A percentile compares a stretch with the other conserved stretches of the same genome.
Evolutionary conservation across 805 yeast species (phyloP).

Genomic region (Saccharomycopsis olivae): DNA sequence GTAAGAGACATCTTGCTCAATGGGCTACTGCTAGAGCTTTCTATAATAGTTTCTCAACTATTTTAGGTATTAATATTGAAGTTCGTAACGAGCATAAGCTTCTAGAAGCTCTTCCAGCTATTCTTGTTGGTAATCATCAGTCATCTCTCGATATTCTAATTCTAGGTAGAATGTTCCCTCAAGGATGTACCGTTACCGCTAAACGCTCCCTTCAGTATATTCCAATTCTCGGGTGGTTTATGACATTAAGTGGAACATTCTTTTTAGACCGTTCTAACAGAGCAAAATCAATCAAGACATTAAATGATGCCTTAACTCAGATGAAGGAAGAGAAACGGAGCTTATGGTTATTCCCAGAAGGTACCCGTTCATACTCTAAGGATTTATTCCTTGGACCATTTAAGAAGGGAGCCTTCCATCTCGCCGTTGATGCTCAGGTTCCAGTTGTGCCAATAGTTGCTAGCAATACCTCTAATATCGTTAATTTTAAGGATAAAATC

Average conservation of each 20-base stretch:
- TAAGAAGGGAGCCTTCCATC: conserved; percentile 96
- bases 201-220: conserved; percentile 72
- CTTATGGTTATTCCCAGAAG: conserved; percentile 92
- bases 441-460: conserved; percentile 87
- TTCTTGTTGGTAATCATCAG: conserved; percentile 84
- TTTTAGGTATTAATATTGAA: conserved; percentile 61
- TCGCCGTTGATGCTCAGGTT: conserved; percentile 85
- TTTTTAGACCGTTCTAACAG: conserved; percentile 79
- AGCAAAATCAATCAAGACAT: conserved; percentile 62
- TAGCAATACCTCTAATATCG: conserved; percentile 70
- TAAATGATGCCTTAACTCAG: conserved; percentile 54
- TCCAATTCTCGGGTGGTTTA: conserved; percentile 96
- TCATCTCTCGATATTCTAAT: conserved; percentile 75
- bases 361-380: conserved; percentile 77
- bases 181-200: conserved; percentile 85
- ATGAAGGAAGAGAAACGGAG: conserved; percentile 59
- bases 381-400: conserved; percentile 70
- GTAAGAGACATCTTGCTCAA: conserved; percentile 75
- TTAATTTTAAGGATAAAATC: conserved; percentile 47
- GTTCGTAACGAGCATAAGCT: conserved; percentile 57
- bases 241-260: conserved; percentile 83
- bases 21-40: conserved; percentile 84
- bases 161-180: conserved; percentile 77
- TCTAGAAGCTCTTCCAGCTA: conserved; percentile 47
- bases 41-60: conserved; percentile 45